Percentiles rank a stretch among this genome's conserved stretches.
These are phyloP conservation scores for Blastobotrys illinoisensis DNA, from an alignment of 1,139 yeast genomes.

Conservation along the genomic window DNA sequence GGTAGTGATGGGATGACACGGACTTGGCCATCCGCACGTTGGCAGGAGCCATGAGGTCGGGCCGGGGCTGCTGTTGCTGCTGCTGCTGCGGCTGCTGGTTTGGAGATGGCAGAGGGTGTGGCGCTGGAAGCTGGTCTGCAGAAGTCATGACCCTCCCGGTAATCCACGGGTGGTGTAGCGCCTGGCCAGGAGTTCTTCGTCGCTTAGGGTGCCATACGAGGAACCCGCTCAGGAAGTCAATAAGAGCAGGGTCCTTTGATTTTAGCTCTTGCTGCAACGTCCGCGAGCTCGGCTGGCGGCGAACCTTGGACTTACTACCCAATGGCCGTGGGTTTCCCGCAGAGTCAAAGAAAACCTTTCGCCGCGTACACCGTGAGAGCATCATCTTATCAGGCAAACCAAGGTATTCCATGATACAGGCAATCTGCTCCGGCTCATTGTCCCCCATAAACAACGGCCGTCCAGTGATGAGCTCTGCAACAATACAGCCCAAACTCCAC, in stretches of 20 bases:
- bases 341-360: slow-evolving; percentile 38
- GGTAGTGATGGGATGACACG: background rate
- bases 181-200: slow-evolving; percentile 41
- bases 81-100: slow-evolving; percentile 3
- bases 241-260: slow-evolving; percentile 23
- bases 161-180: slow-evolving; percentile 42
- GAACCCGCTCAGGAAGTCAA: slow-evolving; percentile 34
- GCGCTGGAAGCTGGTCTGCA: slow-evolving; percentile 5
- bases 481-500: slow-evolving; percentile 73
- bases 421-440: slow-evolving; percentile 62
- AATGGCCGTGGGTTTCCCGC: slow-evolving; percentile 38
- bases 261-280: slow-evolving; percentile 26
- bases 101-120: background rate
- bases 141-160: slow-evolving; percentile 20
- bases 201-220: slow-evolving; percentile 52
- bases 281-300: slow-evolving; percentile 31
- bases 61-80: background rate
- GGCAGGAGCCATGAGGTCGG: background rate
- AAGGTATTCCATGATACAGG: slow-evolving; percentile 51
- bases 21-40: background rate
- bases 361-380: slow-evolving; percentile 36
- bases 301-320: slow-evolving; percentile 28
- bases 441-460: slow-evolving; percentile 65
- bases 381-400: slow-evolving; percentile 52
- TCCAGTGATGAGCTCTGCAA: slow-evolving; percentile 63